Evolutionary conservation across 352 stramenopile genomes (phyloP).

Genomic region (Globisporangium takayamanum): DNA sequence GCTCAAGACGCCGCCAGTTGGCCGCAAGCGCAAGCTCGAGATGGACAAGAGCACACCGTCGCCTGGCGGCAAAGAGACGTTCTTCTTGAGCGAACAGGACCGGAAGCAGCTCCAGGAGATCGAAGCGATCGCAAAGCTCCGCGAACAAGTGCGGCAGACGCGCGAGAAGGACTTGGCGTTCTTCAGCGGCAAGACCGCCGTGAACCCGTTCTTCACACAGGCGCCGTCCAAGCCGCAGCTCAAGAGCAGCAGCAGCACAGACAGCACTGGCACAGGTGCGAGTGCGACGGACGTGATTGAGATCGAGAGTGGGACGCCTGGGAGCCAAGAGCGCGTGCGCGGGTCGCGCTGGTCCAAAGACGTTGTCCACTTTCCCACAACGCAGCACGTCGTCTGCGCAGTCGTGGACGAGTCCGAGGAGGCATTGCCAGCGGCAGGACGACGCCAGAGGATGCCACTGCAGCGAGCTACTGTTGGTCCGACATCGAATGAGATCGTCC

Average conservation of each 20-base stretch:
- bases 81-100: constrained; percentile 62
- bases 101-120: constrained; percentile 70
- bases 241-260: constrained; percentile 11
- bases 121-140: constrained; percentile 52
- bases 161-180: constrained; percentile 69
- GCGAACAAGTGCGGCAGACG: constrained; percentile 52
- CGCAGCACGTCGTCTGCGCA: constrained; percentile 33
- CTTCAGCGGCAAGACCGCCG: constrained; percentile 39
- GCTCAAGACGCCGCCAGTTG: constrained; percentile 13
- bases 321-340: constrained; percentile 13
- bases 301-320: constrained; percentile 8
- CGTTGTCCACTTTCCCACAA: constrained; percentile 25
- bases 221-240: background rate
- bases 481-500: constrained; percentile 13
- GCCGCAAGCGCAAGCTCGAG: constrained; percentile 57
- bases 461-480: background rate
- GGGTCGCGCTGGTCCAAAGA: constrained; percentile 35
- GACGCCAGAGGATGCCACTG: background rate
- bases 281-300: constrained; percentile 19
- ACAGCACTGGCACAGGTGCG: background rate
- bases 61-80: constrained; percentile 21
- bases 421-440: background rate
- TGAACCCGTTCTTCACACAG: constrained; percentile 64
- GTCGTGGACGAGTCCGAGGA: constrained; percentile 16
- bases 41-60: constrained; percentile 50